phyloP scores from a whole-genome alignment of 371 early-diverging fungal species.

The Mortierella sp. region DNA sequence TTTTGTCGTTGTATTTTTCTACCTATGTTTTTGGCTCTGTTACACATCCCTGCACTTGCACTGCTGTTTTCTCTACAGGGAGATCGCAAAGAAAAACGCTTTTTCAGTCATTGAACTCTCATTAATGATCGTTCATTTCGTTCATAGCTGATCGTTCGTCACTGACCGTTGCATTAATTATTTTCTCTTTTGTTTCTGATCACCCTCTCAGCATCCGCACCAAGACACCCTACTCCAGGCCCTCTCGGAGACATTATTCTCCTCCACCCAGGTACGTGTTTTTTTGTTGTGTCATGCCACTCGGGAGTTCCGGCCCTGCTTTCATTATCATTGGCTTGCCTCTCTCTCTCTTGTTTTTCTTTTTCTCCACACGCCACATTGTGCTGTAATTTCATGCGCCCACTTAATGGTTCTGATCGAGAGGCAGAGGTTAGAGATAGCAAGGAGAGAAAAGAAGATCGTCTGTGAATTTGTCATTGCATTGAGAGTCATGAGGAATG shows the following conservation, averaged over 20 bases:
- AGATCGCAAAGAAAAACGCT: too few relatives aligned
- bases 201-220: background rate
- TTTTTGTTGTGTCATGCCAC: background rate
- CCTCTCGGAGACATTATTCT: background rate
- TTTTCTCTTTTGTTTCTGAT: background rate
- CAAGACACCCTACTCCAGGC: background rate
- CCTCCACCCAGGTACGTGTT: background rate
- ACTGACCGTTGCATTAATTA: background rate
- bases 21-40: background rate
- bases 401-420: background rate
- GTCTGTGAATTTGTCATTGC: background rate
- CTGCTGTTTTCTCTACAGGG: background rate
- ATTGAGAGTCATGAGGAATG: background rate
- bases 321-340: background rate
- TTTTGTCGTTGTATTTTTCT: background rate
- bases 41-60: slow-evolving; percentile 2
- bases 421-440: background rate
- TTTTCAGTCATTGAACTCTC: background rate
- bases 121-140: background rate
- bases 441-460: background rate
- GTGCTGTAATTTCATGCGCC: background rate
- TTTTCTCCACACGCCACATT: background rate
- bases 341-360: background rate
- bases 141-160: background rate
- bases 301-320: background rate